These are phyloP conservation scores for Pseudonectria buxi DNA, from an alignment of 2,329 filamentous ascomycete genomes.

Conservation along the genomic window DNA sequence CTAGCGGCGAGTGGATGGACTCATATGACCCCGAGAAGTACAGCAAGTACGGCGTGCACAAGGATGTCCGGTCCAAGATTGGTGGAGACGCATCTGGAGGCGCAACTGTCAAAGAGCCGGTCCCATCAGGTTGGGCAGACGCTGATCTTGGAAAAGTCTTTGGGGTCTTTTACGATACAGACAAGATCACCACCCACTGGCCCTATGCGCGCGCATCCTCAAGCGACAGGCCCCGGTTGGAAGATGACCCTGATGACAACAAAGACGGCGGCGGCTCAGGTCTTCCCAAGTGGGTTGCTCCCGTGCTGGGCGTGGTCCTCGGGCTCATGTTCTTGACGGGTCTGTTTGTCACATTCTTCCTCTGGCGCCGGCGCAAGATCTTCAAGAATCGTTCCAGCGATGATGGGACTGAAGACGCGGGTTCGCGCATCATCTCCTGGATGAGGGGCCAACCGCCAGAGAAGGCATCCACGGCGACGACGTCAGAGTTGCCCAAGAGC, in stretches of 20 bases:
- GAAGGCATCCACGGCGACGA: conserved; percentile 41
- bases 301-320: conserved; percentile 56
- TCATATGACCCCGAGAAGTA: conserved; percentile 60
- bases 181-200: conserved; percentile 53
- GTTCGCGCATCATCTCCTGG: conserved; percentile 45
- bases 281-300: conserved; percentile 51
- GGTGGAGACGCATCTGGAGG: conserved; percentile 60
- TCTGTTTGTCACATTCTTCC: conserved; percentile 42
- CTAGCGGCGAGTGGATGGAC: conserved; percentile 60
- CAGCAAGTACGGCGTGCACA: conserved; percentile 63
- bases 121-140: conserved; percentile 49
- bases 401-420: conserved; percentile 38
- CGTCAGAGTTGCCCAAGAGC: conserved; percentile 30
- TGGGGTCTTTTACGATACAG: conserved; percentile 44
- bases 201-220: conserved; percentile 43
- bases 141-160: conserved; percentile 47
- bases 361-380: conserved; percentile 45
- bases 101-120: conserved; percentile 62
- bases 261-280: conserved; percentile 27
- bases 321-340: conserved; percentile 50
- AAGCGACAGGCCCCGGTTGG: conserved; percentile 12
- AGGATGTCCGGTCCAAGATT: conserved; percentile 55
- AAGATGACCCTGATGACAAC: conserved; percentile 15
- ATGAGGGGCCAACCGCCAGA: conserved; percentile 37
- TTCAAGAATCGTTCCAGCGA: conserved; percentile 32